phyloP scores from a whole-genome alignment of 2,329 filamentous ascomycete genomes.

The Aspergillus calidoustus region DNA sequence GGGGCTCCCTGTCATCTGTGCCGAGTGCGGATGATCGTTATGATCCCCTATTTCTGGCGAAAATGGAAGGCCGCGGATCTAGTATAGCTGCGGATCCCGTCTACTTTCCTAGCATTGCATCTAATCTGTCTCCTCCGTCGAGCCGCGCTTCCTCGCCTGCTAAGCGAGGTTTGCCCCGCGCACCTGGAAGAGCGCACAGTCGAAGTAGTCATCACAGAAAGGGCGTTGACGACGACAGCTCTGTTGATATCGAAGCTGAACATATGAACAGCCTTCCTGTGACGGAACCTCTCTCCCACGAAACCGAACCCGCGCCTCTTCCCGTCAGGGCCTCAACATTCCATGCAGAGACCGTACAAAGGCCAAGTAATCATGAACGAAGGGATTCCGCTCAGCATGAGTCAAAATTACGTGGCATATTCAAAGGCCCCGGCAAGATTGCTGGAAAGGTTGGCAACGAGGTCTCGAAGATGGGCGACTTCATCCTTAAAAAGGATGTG shows the following conservation, averaged over 20 bases:
- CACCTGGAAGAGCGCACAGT: constrained; percentile 45
- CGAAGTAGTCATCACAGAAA: constrained; percentile 45
- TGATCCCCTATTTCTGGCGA: constrained; percentile 44
- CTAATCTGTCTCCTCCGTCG: constrained; percentile 65
- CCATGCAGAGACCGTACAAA: constrained; percentile 30
- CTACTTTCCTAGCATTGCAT: constrained; percentile 63
- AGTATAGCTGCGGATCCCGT: constrained; percentile 44
- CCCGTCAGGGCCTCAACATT: constrained; percentile 31
- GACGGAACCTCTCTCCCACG: constrained; percentile 23
- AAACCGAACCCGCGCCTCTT: constrained; percentile 35
- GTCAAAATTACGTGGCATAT: constrained; percentile 71
- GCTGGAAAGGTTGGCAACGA: constrained; percentile 73
- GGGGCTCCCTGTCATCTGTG: constrained; percentile 60
- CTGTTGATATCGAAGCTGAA: constrained; percentile 23
- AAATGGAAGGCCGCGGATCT: constrained; percentile 50
- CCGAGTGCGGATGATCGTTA: constrained; percentile 44
- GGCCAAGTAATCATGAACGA: constrained; percentile 27
- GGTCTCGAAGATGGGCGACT: constrained; percentile 64
- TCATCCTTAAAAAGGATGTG: constrained; percentile 63
- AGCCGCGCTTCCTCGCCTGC: constrained; percentile 69
- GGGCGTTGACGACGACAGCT: constrained; percentile 36
- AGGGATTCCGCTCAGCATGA: constrained; percentile 47
- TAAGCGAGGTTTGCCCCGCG: constrained; percentile 57
- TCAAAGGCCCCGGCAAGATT: constrained; percentile 73
- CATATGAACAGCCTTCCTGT: constrained; percentile 23